Evolutionary conservation across 495 filamentous ascomycete genomes (phyloP), one percentile per base, ranked within the genome.

Genomic region (Tuber magnatum): DNA sequence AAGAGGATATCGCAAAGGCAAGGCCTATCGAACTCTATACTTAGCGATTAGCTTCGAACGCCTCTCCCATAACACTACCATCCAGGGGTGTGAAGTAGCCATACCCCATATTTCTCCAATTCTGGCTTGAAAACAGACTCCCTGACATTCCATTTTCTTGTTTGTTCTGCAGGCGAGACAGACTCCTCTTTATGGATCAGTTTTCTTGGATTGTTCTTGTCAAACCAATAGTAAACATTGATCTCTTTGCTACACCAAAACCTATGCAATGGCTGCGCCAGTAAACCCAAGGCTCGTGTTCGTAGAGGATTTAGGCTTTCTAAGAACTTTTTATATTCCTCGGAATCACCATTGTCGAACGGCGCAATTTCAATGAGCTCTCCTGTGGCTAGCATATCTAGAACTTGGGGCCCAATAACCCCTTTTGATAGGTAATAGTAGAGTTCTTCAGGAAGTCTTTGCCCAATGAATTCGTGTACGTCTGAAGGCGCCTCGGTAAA

Each of bases 341-440:
- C 86, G 6, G 93, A 90, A 48, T 90, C 90, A 56, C 92, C 92
- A 41, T 92, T 91, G 75, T 97, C 95, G 68, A 97, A 84, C 14
- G 94, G 94, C 70, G 93, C 89, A 38, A 87, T 85, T 69, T 97
- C 86, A 41, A 91, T 83, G 68, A 95, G 87, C 80, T 94, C 90
- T 41, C 92, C 90, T 44, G 91, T 91, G 0, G 91, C 91, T 71
- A 96, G 86, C 87, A 90, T 94, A 80, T 92, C 93, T 14, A 96
- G 87, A 24, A 97, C 85, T 56, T 93, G 90, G 3, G 93, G 87
- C 10, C 93, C 89, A 74, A 97, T 88, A 24, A 97, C 83, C 42
- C 92, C 95, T 43, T 88, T 90, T 75, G 93, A 92, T 44, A 98
- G 87, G 80, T 99, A 98, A 82, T 92, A 92, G 83, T 93, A 97